Evolutionary conservation across 2,329 filamentous ascomycete genomes (phyloP).

Genomic region (Thielaviopsis punctulata): DNA sequence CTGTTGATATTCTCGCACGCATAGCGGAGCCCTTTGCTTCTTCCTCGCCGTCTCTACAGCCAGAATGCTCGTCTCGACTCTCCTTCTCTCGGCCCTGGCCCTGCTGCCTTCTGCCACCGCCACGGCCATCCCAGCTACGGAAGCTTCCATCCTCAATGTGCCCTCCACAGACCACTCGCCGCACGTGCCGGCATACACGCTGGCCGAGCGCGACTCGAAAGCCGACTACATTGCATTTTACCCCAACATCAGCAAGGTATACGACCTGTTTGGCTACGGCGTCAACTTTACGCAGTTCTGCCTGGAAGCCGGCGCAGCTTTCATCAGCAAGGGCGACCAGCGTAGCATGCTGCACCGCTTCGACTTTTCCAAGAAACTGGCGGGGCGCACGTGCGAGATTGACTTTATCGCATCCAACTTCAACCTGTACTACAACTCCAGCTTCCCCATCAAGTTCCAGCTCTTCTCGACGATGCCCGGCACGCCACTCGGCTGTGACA

Average conservation of each 20-base stretch:
- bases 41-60: not conserved
- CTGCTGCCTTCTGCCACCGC: constrained; percentile 14
- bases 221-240: not conserved
- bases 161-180: constrained; percentile 7
- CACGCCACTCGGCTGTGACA: constrained; percentile 14
- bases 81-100: constrained; percentile 14
- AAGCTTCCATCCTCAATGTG: constrained; percentile 13
- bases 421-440: constrained; percentile 14
- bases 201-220: not conserved
- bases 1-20: too few relatives aligned
- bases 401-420: constrained; percentile 13
- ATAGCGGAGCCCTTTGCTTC: not conserved
- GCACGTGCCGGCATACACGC: not conserved
- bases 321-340: constrained; percentile 16
- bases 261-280: constrained; percentile 2
- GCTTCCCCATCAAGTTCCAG: constrained; percentile 17
- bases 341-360: constrained; percentile 18
- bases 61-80: constrained; percentile 16
- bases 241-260: constrained; percentile 10
- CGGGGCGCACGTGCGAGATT: constrained; percentile 16
- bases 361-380: constrained; percentile 14
- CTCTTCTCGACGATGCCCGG: constrained; percentile 15
- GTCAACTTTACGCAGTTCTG: constrained; percentile 4
- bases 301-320: not conserved
- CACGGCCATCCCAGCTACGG: constrained; percentile 9